A percentile compares a stretch with the other conserved stretches of the same genome.
Conservation (phyloP, 2,329 filamentous ascomycete species). For the Aotearoamyces nothofagi region DNA sequence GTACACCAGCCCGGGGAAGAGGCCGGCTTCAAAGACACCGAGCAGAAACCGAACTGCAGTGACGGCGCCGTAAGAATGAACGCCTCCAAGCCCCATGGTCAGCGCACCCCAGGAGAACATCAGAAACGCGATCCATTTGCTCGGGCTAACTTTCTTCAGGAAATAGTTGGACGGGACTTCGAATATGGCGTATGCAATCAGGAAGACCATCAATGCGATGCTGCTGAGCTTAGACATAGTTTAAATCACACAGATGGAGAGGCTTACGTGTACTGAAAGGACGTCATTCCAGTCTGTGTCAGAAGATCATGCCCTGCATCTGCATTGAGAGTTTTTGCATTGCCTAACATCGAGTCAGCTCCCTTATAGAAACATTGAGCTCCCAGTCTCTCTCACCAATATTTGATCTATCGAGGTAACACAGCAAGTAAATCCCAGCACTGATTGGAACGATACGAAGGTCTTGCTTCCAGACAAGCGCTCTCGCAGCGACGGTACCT, state of each 20-base stretch:
- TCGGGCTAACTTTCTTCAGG: constrained; percentile 29
- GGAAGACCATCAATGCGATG: constrained; percentile 30
- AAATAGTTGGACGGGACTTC: constrained; percentile 34
- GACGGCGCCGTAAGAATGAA: constrained; percentile 25
- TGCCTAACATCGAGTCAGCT: constrained; percentile 19
- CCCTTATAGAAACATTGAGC: background rate
- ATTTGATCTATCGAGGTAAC: constrained; percentile 53
- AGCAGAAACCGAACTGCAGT: constrained; percentile 30
- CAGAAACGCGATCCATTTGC: constrained; percentile 32
- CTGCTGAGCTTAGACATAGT: constrained; percentile 6
- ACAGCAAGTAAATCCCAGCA: constrained; percentile 50
- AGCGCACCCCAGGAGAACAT: constrained; percentile 32
- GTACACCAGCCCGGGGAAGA: constrained; percentile 22
- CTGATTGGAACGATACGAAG: constrained; percentile 45
- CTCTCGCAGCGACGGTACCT: constrained; percentile 22
- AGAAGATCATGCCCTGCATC: constrained; percentile 46
- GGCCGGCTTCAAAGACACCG: constrained; percentile 32
- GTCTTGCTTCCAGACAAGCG: constrained; percentile 42
- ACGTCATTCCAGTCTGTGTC: constrained; percentile 42
- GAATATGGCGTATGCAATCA: constrained; percentile 31
- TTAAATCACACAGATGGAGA: background rate
- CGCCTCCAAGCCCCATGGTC: constrained; percentile 30
- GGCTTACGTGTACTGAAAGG: constrained; percentile 38
- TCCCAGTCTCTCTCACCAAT: no score
- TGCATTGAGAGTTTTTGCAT: constrained; percentile 50